A percentile compares a stretch with the other conserved stretches of the same genome.
Conservation (phyloP, 257 asterid genomes). For the Pogostemon cablin region DNA sequence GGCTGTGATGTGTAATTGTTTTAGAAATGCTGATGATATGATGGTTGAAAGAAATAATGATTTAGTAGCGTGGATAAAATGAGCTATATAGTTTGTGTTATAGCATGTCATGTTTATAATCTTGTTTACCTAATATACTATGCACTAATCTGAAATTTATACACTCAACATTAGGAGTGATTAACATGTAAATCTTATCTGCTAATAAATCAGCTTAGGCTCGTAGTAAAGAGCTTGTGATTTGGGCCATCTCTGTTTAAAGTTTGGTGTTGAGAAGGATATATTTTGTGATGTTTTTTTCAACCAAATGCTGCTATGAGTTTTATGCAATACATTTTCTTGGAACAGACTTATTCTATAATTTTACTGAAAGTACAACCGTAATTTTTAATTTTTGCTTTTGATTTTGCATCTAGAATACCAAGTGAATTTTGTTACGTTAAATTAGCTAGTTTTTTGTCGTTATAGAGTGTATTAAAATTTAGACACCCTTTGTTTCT, state of each 20-base stretch:
- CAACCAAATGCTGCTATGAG: not conserved
- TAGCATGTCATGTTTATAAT: not conserved
- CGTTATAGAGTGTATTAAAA: constrained; percentile 1
- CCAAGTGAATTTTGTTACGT: not conserved
- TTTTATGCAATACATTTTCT: not conserved
- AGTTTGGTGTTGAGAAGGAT: not conserved
- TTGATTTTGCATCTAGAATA: constrained; percentile 17
- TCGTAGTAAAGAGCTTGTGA: not conserved
- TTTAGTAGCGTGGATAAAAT: constrained; percentile 1
- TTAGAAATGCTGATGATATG: constrained; percentile 20
- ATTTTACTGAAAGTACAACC: constrained; percentile 9
- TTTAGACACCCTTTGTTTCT: constrained; percentile 1
- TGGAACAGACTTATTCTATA: not conserved
- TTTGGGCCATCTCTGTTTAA: not conserved
- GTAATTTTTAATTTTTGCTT: not conserved
- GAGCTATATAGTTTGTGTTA: not conserved
- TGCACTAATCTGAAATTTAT: constrained; percentile 16
- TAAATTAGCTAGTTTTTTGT: not conserved
- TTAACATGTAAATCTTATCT: constrained; percentile 1
- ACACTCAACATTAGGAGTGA: not conserved
- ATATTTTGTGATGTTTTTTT: constrained; percentile 6
- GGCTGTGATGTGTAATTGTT: constrained; percentile 10
- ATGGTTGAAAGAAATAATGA: not conserved
- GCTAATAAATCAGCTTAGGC: not conserved
- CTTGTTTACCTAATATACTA: not conserved